phyloP scores from a whole-genome alignment of 176 grass and related monocot genomes.

The Echinochloa phyllopogon region DNA sequence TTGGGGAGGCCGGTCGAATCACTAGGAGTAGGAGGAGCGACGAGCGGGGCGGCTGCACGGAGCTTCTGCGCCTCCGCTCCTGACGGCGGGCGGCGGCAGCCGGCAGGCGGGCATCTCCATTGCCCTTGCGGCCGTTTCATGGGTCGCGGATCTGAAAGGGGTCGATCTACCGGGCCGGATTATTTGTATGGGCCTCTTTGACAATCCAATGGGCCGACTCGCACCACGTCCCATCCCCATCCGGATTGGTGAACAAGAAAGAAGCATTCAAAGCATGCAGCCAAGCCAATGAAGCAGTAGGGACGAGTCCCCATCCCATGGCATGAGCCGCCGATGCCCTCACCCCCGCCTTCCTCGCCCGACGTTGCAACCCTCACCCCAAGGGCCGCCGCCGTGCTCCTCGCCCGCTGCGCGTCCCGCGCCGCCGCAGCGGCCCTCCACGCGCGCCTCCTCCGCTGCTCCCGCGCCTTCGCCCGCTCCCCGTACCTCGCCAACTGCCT shows the following conservation, averaged over 20 bases:
- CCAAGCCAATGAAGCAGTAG: not conserved
- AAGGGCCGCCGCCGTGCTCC: conserved; percentile 38
- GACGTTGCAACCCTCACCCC: not conserved
- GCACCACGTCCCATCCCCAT: not conserved
- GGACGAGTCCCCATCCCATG: not conserved
- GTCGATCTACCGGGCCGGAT: too few species aligned
- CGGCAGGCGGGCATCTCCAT: not conserved
- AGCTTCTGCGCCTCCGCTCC: not conserved
- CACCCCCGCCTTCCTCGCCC: not conserved
- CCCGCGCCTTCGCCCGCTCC: conserved; percentile 47
- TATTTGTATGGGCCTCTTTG: not conserved
- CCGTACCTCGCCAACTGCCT: conserved; percentile 68
- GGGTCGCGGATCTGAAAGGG: not conserved
- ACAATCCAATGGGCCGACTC: not conserved
- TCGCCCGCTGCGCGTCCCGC: conserved; percentile 50
- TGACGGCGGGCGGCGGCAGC: not conserved
- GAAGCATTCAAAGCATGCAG: not conserved
- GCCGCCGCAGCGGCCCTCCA: conserved; percentile 52
- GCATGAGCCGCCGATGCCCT: conserved; percentile 17
- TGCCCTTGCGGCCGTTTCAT: not conserved
- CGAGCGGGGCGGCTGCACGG: not conserved
- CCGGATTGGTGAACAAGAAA: not conserved
- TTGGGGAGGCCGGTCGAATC: not conserved
- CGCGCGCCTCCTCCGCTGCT: conserved; percentile 62
- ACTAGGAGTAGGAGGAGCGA: not conserved